Evolutionary conservation across 768 basidiomycete genomes (phyloP).

Genomic region (Suillus subaureus): DNA sequence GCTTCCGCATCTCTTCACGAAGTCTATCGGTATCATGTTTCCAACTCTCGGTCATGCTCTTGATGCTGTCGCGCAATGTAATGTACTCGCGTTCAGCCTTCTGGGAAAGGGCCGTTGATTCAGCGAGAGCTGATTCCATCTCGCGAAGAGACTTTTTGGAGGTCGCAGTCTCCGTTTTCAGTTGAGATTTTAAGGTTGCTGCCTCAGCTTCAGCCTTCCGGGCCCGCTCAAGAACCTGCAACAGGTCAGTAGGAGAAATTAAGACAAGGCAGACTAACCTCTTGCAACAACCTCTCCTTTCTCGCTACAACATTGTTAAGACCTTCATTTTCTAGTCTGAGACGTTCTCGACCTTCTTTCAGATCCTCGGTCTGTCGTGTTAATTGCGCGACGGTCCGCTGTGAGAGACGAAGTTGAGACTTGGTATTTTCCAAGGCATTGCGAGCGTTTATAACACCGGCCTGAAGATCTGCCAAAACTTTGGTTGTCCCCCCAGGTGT

Average conservation of each 20-base stretch:
- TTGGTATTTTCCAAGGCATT: constrained; percentile 88
- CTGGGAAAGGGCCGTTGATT: constrained; percentile 75
- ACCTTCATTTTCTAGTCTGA: constrained; percentile 84
- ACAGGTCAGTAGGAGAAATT: constrained; percentile 2
- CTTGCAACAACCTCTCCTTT: constrained; percentile 85
- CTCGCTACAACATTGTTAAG: constrained; percentile 86
- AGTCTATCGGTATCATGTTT: constrained; percentile 73
- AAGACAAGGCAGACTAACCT: constrained; percentile 46
- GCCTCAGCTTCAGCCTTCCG: constrained; percentile 85
- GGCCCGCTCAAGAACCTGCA: constrained; percentile 77
- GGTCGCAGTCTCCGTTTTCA: constrained; percentile 71
- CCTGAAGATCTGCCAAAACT: constrained; percentile 85
- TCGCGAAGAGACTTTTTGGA: constrained; percentile 79
- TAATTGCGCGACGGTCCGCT: constrained; percentile 80
- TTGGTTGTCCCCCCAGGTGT: constrained; percentile 84
- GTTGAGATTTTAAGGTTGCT: constrained; percentile 61
- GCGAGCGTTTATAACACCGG: constrained; percentile 76
- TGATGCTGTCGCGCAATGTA: constrained; percentile 75
- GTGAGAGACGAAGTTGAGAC: constrained; percentile 75
- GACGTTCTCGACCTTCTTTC: constrained; percentile 82
- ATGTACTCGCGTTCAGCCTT: constrained; percentile 85
- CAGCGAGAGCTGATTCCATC: constrained; percentile 73
- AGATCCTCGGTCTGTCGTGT: constrained; percentile 87
- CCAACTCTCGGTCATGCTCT: constrained; percentile 71
- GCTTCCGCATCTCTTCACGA: constrained; percentile 70